Base-by-base conservation (phyloP, 2,329 filamentous ascomycete genomes). In the Fusarium mundagurra region DNA sequence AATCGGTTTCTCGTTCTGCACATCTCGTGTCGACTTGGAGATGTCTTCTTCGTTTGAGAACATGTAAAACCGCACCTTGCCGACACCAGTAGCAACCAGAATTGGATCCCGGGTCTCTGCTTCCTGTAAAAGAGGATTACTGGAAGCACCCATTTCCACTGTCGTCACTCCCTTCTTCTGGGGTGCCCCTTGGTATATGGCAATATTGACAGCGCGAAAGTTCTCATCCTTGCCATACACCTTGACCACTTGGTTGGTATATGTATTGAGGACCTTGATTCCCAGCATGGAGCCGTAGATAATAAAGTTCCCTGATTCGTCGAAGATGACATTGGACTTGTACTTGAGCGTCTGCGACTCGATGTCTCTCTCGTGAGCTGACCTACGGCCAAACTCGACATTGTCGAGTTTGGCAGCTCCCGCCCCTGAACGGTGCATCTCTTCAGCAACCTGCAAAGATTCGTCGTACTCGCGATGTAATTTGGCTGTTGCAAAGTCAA, bases 391-490 rank as follows among this genome's bases (percentile, higher is more conserved):
- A 80, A 99, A 98, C 76, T 99, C 96, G 9, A 98, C 90, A 71
- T 94, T 91, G 64, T 98, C 96, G 2, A 99, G 85, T 74, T 94
- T 94, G 65, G 94, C 91, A 13, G 93, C 84, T 1, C 93, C 91
- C 2, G 93, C 96, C 1, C 95, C 95, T n/a, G 94, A 93, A 83
- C 98, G 94, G 78, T 99, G 96, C 94, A 98, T 98, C 71, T 97
- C 94, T 61, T 94, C 95, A 50, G 97, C 91, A 3, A 94, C 96
- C 64, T 92, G 88, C 17, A 99, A 87, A 8, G 96, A 98, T 81
- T 99, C 96, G 78, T 99, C 97, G 79, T 99, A 99, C 4, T 94
- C 96, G 43, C 96, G 91, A 78, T 96, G 92, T 9, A 99, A 88
- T 82, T 97, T 98, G 17, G 91, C 96, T 0, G 94, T 92, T 4